A percentile compares a stretch with the other conserved stretches of the same genome.
Conservation (phyloP, 164 flowering plant genomes). For the Stephania cephalantha region DNA sequence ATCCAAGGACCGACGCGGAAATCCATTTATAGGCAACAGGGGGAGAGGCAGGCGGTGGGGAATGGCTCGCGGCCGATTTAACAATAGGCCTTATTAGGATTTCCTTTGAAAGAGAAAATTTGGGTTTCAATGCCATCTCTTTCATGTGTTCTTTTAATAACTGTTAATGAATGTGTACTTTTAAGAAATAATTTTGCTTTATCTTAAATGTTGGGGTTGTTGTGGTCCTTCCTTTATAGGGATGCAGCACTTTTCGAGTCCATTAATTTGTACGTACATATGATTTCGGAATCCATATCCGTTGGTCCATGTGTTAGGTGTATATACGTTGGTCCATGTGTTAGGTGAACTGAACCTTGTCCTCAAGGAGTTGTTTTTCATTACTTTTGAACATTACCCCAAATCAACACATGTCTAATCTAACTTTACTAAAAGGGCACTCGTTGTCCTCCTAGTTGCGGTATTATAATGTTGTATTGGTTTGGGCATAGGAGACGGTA, state of each 20-base stretch:
- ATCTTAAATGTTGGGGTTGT: neutral
- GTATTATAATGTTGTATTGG: no score
- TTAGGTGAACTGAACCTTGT: no score
- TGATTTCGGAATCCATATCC: no score
- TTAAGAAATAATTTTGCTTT: neutral
- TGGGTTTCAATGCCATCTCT: neutral
- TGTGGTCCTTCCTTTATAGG: neutral
- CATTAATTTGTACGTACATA: no score
- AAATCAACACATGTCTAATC: no score
- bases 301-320: no score
- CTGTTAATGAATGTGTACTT: neutral
- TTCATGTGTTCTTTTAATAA: neutral
- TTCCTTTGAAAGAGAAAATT: neutral
- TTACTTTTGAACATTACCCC: no score
- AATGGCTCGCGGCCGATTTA: conserved; percentile 24
- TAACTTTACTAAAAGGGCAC: no score
- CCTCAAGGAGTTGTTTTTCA: no score
- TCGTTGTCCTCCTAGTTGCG: no score
- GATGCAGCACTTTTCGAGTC: no score
- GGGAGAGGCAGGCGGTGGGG: conserved; percentile 55
- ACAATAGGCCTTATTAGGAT: conserved; percentile 6
- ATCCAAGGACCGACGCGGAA: conserved; percentile 48
- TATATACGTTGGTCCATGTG: no score
- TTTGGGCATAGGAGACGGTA: neutral
- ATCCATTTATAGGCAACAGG: conserved; percentile 37